Percentiles rank a stretch among this genome's conserved stretches.
Conservation (phyloP, 2,329 filamentous ascomycete genomes). For the Lecanicillium sp. region DNA sequence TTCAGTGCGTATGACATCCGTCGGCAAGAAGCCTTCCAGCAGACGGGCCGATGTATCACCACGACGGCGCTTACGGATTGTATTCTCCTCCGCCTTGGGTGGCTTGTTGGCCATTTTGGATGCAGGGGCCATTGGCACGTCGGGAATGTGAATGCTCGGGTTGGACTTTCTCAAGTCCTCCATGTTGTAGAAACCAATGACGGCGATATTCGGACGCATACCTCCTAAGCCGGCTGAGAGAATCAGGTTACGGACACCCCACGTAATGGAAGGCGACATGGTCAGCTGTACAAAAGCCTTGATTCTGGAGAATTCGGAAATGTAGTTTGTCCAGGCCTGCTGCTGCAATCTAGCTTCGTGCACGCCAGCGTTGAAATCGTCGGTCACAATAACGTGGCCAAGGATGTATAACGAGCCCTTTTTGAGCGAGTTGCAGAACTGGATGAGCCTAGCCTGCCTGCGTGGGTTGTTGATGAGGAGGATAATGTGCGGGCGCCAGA, state of each 20-base stretch:
- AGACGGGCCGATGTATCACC: constrained; percentile 49
- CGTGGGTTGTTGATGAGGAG: constrained; percentile 76
- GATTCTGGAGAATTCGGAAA: constrained; percentile 71
- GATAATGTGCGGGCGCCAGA: constrained; percentile 84
- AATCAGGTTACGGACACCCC: constrained; percentile 78
- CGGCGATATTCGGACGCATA: constrained; percentile 82
- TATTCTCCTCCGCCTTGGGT: constrained; percentile 22
- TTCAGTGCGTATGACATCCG: constrained; percentile 62
- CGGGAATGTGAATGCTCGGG: constrained; percentile 50
- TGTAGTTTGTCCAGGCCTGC: constrained; percentile 76
- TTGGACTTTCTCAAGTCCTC: constrained; percentile 61
- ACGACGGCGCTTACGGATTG: constrained; percentile 28
- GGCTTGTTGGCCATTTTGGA: constrained; percentile 20
- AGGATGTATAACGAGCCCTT: constrained; percentile 81
- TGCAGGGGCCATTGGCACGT: constrained; percentile 30
- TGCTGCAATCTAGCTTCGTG: constrained; percentile 77
- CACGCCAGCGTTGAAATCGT: constrained; percentile 71
- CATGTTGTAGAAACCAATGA: constrained; percentile 74
- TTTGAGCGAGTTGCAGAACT: constrained; percentile 87
- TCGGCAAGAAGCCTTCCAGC: constrained; percentile 54
- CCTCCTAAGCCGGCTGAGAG: constrained; percentile 75
- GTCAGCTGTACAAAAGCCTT: constrained; percentile 86
- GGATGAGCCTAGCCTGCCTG: constrained; percentile 74
- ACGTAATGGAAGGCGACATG: constrained; percentile 74
- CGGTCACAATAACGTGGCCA: constrained; percentile 79